Conservation (phyloP, 2,329 filamentous ascomycete genomes). For the Erysiphe pulchra region DNA sequence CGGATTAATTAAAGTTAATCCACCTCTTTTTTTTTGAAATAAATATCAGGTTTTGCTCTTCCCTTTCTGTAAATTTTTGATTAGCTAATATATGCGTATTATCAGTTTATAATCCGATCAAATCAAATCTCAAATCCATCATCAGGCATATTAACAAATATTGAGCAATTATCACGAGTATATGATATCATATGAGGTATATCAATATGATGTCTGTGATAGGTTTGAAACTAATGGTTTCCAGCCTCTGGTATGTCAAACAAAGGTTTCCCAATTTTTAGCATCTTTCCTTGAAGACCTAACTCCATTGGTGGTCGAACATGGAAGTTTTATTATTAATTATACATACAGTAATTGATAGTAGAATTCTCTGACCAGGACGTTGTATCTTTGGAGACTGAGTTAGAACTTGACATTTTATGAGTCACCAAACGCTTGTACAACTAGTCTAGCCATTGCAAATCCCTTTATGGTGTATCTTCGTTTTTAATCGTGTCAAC, state of each 20-base stretch:
- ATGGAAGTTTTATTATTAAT: not conserved
- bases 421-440: not conserved
- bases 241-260: not conserved
- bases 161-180: not conserved
- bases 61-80: not conserved
- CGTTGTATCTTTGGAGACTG: not conserved
- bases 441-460: not conserved
- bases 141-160: not conserved
- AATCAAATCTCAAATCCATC: not conserved
- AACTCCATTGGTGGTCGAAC: not conserved
- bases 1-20: no score
- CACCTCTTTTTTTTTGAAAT: no score
- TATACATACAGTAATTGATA: not conserved
- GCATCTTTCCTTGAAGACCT: not conserved
- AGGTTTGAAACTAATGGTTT: not conserved
- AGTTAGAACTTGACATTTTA: not conserved
- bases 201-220: not conserved
- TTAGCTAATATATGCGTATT: not conserved
- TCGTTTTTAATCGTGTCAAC: not conserved
- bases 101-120: not conserved
- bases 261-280: not conserved
- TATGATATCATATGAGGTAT: not conserved
- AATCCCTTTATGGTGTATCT: not conserved
- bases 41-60: not conserved
- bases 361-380: not conserved